Base-by-base conservation (phyloP, 176 grass and related monocot species). In the Eleusine indica region DNA sequence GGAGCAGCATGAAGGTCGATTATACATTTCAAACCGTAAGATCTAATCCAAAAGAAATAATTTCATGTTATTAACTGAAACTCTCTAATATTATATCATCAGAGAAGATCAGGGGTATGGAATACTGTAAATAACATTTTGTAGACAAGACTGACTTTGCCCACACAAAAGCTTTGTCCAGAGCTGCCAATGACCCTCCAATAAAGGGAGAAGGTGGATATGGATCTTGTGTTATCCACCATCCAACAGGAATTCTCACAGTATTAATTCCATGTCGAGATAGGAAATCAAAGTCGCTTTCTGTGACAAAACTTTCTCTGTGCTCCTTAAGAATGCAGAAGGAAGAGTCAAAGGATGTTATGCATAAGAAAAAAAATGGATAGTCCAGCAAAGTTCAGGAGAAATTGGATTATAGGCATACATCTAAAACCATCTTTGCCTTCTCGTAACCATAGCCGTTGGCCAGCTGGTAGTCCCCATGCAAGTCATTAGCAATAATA, bases 1-100 rank as follows among this genome's bases (percentile, higher is more conserved):
- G 88, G 91, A 80, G 88, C 88, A 68, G 91, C 91, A 93, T 91
- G 94, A 68, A 93, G 87, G 89, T 96, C 93, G 74, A 92, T 95
- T 85, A 95, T 90, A 74, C 90, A 92, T 56, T 92, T 92, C 49
- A 95, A 80, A 41, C 74, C 68, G 69, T 87, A 78, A 49, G 72
- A 48, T 80, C 93, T 95, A 84, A 74, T 82, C 28, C 70, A 76
- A 69, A 43, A 80, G 29, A 65, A 71, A 22, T 16, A 70, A 28
- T 47, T 14, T 13, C 28, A 39, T 41, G 40, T 87, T 72, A 91
- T 37, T 81, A 87, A 67, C 47, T 81, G n/a, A 81, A 32, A 48
- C 57, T 0, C 30, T 14, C 52, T 58, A 62, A 71, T 42, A 57
- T 51, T 56, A 46, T 54, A 76, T 35, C 22, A 71, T n/a, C 4